phyloP scores from a whole-genome alignment of 1,284 basidiomycete genomes.

The Laetiporus sulphureus region DNA sequence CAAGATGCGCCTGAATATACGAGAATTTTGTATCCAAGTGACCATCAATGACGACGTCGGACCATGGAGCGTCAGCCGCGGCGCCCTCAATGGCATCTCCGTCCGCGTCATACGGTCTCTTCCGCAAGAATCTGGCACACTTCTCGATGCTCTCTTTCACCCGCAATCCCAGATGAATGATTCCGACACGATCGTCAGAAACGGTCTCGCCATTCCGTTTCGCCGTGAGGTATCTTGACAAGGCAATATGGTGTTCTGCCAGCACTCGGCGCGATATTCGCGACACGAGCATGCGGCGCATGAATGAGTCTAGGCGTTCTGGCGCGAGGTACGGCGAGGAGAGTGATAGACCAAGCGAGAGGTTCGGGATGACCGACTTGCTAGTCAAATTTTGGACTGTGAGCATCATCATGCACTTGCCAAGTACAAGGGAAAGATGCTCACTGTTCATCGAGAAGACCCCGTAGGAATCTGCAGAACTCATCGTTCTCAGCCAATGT shows the following conservation, averaged over 20 bases:
- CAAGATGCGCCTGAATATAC: constrained; percentile 86
- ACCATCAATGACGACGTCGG: constrained; percentile 70
- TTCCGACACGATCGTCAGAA: constrained; percentile 70
- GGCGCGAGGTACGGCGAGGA: constrained; percentile 74
- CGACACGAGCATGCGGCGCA: constrained; percentile 87
- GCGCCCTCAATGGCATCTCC: constrained; percentile 29
- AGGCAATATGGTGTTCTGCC: constrained; percentile 84
- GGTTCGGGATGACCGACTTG: constrained; percentile 68
- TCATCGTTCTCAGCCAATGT: constrained; percentile 70
- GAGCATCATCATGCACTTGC: too few species aligned
- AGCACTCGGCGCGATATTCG: constrained; percentile 86
- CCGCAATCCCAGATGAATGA: constrained; percentile 76
- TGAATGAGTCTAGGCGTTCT: constrained; percentile 80
- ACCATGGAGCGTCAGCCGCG: constrained; percentile 35
- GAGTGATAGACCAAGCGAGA: constrained; percentile 71
- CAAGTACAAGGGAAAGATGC: constrained; percentile 15
- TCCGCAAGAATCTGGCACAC: constrained; percentile 55
- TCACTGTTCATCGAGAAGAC: constrained; percentile 74
- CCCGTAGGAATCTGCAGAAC: constrained; percentile 70
- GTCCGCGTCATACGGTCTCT: constrained; percentile 39
- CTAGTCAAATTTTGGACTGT: constrained; percentile 29
- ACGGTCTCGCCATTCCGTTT: constrained; percentile 21
- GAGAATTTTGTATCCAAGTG: constrained; percentile 70
- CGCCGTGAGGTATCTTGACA: constrained; percentile 54
- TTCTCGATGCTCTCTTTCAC: constrained; percentile 67